Evolutionary conservation across 176 grass and related monocot species (phyloP).

Genomic region (Leersia perrieri): DNA sequence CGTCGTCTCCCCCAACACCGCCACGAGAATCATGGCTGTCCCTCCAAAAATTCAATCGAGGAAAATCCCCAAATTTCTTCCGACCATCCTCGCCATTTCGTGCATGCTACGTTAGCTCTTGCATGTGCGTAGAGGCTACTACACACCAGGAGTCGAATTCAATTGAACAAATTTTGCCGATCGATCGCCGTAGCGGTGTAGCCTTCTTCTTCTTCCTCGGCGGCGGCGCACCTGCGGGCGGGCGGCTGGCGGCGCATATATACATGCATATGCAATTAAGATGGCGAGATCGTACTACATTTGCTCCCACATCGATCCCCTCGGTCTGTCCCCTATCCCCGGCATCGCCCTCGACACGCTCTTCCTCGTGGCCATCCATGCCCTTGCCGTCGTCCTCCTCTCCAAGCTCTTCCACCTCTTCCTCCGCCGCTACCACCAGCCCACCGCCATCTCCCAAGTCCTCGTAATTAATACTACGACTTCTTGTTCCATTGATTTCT

Average conservation of each 20-base stretch:
- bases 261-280: neutral
- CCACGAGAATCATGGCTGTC: slow-evolving; percentile 31
- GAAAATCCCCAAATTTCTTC: neutral
- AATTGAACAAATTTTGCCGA: neutral
- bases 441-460: slow-evolving; percentile 43
- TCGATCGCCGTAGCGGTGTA: neutral
- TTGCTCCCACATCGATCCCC: neutral
- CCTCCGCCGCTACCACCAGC: slow-evolving; percentile 51
- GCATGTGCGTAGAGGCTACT: too few relatives aligned
- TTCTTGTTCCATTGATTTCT: too few relatives aligned
- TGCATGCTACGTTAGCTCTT: neutral
- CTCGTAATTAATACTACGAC: too few relatives aligned
- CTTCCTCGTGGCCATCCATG: slow-evolving; percentile 49
- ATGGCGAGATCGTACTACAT: slow-evolving; percentile 31
- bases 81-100: neutral
- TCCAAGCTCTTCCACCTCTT: slow-evolving; percentile 40
- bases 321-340: slow-evolving; percentile 23
- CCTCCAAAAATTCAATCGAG: too few relatives aligned
- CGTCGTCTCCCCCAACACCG: neutral
- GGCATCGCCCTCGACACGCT: slow-evolving; percentile 49
- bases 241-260: neutral
- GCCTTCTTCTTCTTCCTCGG: neutral
- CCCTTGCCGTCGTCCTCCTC: slow-evolving; percentile 33
- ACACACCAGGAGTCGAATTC: neutral
- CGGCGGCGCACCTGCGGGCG: neutral